Conservation (phyloP, 169 alveolate genomes). For the Eimeria sp. region DNA sequence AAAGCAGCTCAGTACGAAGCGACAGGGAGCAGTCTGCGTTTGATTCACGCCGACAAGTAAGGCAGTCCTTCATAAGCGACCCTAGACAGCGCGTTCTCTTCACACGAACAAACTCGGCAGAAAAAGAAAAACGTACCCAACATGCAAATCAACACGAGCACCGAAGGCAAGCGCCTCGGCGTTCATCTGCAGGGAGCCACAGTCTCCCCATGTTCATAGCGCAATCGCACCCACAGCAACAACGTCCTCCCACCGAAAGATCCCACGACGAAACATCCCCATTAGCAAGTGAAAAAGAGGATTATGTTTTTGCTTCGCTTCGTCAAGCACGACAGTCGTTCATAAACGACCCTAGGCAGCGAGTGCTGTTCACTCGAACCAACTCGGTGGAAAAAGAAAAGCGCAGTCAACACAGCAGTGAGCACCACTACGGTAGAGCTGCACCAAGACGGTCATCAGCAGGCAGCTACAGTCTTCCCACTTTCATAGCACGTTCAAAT, state of each 20-base stretch:
- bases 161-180: not conserved
- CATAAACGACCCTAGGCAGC: slow-evolving; percentile 10
- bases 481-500: slow-evolving; percentile 1
- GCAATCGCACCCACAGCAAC: not conserved
- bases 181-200: slow-evolving; percentile 52
- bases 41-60: not conserved
- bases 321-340: slow-evolving; percentile 32
- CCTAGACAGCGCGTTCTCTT: slow-evolving; percentile 33
- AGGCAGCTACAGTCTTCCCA: slow-evolving; percentile 40
- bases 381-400: not conserved
- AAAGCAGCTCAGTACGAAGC: too few species aligned
- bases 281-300: too few species aligned
- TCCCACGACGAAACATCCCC: not conserved
- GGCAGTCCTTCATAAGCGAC: slow-evolving; percentile 31
- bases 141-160: not conserved
- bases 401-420: not conserved
- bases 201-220: slow-evolving; percentile 37
- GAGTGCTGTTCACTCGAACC: slow-evolving; percentile 22
- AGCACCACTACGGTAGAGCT: not conserved
- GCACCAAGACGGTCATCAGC: slow-evolving; percentile 27
- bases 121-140: not conserved
- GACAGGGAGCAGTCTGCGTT: too few species aligned
- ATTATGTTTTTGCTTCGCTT: not conserved
- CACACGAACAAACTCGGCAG: slow-evolving; percentile 35
- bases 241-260: not conserved